Conservation (phyloP, 805 yeast species). For the Komagataella phaffii region DNA sequence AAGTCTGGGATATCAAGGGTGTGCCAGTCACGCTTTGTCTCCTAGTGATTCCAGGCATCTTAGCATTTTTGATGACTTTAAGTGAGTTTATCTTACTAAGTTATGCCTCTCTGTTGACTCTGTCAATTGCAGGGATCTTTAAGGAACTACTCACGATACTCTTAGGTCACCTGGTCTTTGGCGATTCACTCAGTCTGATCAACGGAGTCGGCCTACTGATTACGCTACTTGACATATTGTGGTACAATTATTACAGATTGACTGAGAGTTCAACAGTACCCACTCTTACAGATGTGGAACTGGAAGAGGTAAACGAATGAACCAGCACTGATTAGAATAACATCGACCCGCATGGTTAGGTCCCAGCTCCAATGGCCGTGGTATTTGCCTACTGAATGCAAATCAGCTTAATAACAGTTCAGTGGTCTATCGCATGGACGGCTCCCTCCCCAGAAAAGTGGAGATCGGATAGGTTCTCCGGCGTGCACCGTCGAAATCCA, state of each 20-base stretch:
- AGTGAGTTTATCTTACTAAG: constrained; percentile 77
- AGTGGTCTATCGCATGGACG: not conserved
- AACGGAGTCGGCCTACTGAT: constrained; percentile 65
- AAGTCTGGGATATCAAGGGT: constrained; percentile 58
- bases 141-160: constrained; percentile 80
- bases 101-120: constrained; percentile 71
- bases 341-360: not conserved
- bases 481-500: not conserved
- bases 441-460: not conserved
- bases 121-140: constrained; percentile 85
- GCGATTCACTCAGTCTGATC: constrained; percentile 52
- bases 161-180: constrained; percentile 55
- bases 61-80: constrained; percentile 83
- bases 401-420: too few relatives aligned
- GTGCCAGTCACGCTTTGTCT: constrained; percentile 37
- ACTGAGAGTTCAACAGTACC: constrained; percentile 9
- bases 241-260: constrained; percentile 66
- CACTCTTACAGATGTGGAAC: not conserved
- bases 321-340: not conserved
- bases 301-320: not conserved
- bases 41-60: constrained; percentile 66
- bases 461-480: not conserved
- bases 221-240: constrained; percentile 65
- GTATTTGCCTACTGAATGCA: too few relatives aligned
- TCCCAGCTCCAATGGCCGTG: too few relatives aligned